phyloP scores from a whole-genome alignment of 441 rosid species.

The Adansonia grandidieri region DNA sequence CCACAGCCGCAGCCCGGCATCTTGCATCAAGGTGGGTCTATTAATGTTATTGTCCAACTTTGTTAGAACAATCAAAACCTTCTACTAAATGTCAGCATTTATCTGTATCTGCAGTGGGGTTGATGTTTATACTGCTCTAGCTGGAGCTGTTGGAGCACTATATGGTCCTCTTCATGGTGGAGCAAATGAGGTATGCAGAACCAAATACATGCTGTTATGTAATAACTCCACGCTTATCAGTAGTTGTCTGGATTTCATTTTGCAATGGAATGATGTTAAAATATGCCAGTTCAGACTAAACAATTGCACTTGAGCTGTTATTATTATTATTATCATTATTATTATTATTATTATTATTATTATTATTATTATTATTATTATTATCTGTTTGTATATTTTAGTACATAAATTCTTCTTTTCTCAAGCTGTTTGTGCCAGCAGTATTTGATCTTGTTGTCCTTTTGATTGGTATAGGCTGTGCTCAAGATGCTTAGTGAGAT shows the following conservation, averaged over 20 bases:
- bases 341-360: neutral
- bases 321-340: neutral
- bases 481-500: constrained; percentile 92
- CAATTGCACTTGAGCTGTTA: constrained; percentile 3
- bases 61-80: constrained; percentile 8
- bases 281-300: neutral
- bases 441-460: too few species aligned
- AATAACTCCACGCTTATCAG: neutral
- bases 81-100: neutral
- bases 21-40: constrained; percentile 85
- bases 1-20: constrained; percentile 97
- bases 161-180: constrained; percentile 26
- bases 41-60: constrained; percentile 14
- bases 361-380: too few species aligned
- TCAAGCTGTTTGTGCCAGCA: too few species aligned
- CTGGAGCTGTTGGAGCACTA: constrained; percentile 61
- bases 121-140: constrained; percentile 82
- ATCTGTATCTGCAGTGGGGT: constrained; percentile 72
- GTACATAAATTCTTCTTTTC: too few species aligned
- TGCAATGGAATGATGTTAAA: constrained; percentile 9
- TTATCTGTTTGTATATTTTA: too few species aligned
- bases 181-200: constrained; percentile 21
- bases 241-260: neutral
- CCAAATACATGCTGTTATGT: constrained; percentile 7
- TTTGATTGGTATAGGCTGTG: constrained; percentile 59